Percentiles rank a stretch among this genome's conserved stretches.
These are phyloP conservation scores for Phytophthora colocasiae DNA, from an alignment of 352 stramenopile genomes.

Conservation along the genomic window DNA sequence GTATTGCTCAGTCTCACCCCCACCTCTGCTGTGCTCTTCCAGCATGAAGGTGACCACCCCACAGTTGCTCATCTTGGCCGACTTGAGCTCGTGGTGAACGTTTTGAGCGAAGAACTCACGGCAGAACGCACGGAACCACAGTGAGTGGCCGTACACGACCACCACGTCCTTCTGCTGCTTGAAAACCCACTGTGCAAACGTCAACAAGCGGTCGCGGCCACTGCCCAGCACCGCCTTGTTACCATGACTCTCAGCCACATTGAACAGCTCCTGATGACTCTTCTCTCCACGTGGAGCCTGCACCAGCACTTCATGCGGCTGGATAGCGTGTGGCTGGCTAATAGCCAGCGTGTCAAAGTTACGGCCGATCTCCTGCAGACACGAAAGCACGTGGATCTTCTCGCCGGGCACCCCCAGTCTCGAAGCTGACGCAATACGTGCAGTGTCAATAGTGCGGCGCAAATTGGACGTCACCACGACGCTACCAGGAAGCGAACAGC, in stretches of 20 bases:
- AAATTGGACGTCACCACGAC: conserved; percentile 81
- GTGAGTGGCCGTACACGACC: conserved; percentile 86
- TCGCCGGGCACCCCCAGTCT: conserved; percentile 61
- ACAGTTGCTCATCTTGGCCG: conserved; percentile 80
- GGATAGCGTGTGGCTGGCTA: conserved; percentile 54
- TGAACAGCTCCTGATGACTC: conserved; percentile 69
- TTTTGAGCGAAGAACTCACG: conserved; percentile 73
- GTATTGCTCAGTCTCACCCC: conserved; percentile 34
- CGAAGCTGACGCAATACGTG: conserved; percentile 72
- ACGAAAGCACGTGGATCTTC: conserved; percentile 83
- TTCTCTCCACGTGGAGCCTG: conserved; percentile 48
- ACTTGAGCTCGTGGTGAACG: conserved; percentile 54
- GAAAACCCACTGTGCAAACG: conserved; percentile 79
- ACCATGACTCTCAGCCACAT: conserved; percentile 77
- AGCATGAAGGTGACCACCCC: conserved; percentile 78
- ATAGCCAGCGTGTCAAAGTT: conserved; percentile 89
- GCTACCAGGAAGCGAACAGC: conserved; percentile 52
- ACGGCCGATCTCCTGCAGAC: conserved; percentile 84
- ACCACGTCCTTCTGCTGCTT: conserved; percentile 62
- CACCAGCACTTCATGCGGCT: conserved; percentile 38
- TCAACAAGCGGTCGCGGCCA: conserved; percentile 58
- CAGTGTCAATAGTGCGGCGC: conserved; percentile 79
- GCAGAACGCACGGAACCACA: conserved; percentile 89
- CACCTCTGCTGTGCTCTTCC: conserved; percentile 45
- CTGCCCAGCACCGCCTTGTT: conserved; percentile 81